Percentiles rank a stretch among this genome's conserved stretches.
Conservation (phyloP, 495 filamentous ascomycete species). For the Aspergillus panamensis region DNA sequence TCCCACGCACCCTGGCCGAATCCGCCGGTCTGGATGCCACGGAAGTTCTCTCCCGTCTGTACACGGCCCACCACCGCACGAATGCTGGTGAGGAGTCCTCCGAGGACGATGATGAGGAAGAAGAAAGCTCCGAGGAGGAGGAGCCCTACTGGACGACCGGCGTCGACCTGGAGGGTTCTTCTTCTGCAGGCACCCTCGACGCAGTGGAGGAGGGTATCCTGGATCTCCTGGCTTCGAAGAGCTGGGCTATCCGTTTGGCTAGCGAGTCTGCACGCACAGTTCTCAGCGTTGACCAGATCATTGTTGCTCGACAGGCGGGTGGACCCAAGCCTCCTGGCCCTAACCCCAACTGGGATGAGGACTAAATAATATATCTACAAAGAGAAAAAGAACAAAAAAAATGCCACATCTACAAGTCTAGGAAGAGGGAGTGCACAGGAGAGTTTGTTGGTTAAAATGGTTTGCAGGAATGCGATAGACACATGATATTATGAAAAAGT, state of each 20-base stretch:
- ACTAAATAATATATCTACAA: constrained; percentile 50
- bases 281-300: constrained; percentile 97
- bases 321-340: constrained; percentile 94
- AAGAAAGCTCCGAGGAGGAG: constrained; percentile 46
- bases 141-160: constrained; percentile 82
- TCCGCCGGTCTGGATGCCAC: constrained; percentile 94
- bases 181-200: constrained; percentile 77
- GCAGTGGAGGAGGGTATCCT: constrained; percentile 86
- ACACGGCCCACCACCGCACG: constrained; percentile 79
- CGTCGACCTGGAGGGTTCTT: constrained; percentile 87
- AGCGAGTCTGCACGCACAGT: constrained; percentile 94
- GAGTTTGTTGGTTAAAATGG: neutral
- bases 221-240: constrained; percentile 86
- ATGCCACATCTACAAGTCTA: neutral
- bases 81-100: constrained; percentile 26
- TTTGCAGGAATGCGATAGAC: constrained; percentile 20
- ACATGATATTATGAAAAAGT: constrained; percentile 21
- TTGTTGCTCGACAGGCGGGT: constrained; percentile 94
- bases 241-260: constrained; percentile 93
- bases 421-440: neutral
- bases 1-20: constrained; percentile 89
- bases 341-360: constrained; percentile 98
- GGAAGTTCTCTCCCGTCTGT: constrained; percentile 84
- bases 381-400: neutral
- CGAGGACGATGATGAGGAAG: constrained; percentile 31